Evolutionary conservation across 768 basidiomycete species (phyloP), one percentile per base, ranked within the genome.

Genomic region (Phanerodontia chrysosporium): DNA sequence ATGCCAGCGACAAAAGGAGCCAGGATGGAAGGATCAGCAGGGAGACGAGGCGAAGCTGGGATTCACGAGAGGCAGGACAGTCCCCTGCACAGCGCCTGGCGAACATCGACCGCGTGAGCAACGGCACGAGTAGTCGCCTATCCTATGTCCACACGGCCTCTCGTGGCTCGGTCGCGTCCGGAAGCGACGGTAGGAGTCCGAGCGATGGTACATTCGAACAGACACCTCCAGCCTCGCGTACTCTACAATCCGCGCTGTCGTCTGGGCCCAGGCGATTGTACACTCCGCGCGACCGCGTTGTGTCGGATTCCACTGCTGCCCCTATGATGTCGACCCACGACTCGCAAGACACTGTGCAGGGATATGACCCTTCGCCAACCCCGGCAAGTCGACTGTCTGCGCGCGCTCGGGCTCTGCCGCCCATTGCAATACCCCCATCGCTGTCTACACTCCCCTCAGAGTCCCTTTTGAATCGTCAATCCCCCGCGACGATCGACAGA

Each of bases 401-500:
- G n/a, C 77, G 79, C 32, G 70, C 73, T 18, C 78, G 79, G 49
- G 73, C 75, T 1, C 67, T 85, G 5, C 79, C 83, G 2, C 70
- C 80, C 8, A 66, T 87, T 24, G 63, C 78, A 1, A 82, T 86
- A 2, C 83, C 87, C 0, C 80, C 82, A 45, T 83, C 87, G 0
- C 74, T 87, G 1, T 80, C 85, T 0, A 74, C 76, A 24, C 76
- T 86, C 10, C 84, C 84, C 0, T 86, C 86, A 1, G 87, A 89
- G 67, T 76, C 79, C 0, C 63, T 73, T 13, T 64, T 74, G 21
- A 64, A 58, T 59, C 69, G 65, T 39, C 65, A 45, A 28, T 48
- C 53, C 39, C 48, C 56, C 53, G 62, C 42, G 18, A 48, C 58
- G 5, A 46, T 56, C 14, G 75, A 74, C 30, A 72, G 66, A 55